A percentile compares a stretch with the other conserved stretches of the same genome.
These are phyloP conservation scores for Pichia occidentalis DNA, from an alignment of 805 yeast species.

Conservation along the genomic window DNA sequence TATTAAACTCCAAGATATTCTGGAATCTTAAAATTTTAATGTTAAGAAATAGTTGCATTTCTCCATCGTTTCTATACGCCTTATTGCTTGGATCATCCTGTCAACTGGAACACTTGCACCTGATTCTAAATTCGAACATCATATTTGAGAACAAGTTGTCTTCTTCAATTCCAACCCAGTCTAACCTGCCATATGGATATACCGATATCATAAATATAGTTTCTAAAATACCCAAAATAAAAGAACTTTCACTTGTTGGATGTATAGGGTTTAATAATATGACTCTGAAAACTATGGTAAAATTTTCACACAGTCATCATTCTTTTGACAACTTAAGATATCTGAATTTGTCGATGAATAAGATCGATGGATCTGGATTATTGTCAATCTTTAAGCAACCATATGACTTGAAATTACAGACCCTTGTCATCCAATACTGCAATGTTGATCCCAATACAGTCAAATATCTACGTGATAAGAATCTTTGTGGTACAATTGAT, in stretches of 20 bases:
- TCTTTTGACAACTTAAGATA: slow-evolving; percentile 2
- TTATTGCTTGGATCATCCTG: not conserved
- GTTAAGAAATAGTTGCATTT: slow-evolving; percentile 7
- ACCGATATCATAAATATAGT: slow-evolving; percentile 1
- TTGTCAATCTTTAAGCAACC: slow-evolving; percentile 1
- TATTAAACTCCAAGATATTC: not conserved
- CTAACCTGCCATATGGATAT: not conserved
- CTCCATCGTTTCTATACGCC: slow-evolving; percentile 1
- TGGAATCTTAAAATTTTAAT: slow-evolving; percentile 2
- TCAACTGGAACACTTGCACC: slow-evolving; percentile 1
- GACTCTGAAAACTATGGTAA: not conserved
- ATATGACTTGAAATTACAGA: not conserved
- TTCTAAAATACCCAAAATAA: slow-evolving; percentile 1
- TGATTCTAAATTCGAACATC: slow-evolving; percentile 3
- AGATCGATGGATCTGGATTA: slow-evolving; percentile 1
- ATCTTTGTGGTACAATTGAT: not conserved
- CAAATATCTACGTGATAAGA: not conserved
- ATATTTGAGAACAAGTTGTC: slow-evolving; percentile 1
- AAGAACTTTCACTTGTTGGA: slow-evolving; percentile 5
- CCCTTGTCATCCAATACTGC: slow-evolving; percentile 3
- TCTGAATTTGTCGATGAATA: slow-evolving; percentile 8
- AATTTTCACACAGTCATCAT: not conserved
- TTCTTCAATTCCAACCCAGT: not conserved
- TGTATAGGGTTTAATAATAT: slow-evolving; percentile 5
- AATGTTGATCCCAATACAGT: slow-evolving; percentile 5